These are phyloP conservation scores for Apodospora peruviana DNA, from an alignment of 495 filamentous ascomycete genomes.

Conservation along the genomic window DNA sequence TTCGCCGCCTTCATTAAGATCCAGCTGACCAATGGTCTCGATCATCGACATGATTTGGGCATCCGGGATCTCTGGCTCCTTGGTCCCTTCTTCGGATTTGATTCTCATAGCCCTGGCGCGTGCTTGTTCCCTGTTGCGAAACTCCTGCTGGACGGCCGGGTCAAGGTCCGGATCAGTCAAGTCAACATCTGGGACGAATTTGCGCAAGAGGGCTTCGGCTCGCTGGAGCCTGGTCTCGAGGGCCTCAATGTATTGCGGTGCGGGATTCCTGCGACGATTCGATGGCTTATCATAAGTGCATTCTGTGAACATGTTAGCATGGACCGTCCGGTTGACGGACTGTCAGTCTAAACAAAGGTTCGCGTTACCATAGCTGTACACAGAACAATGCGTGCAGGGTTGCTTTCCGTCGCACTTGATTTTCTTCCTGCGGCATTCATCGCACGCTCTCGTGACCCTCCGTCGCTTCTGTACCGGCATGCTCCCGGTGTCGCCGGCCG, in stretches of 20 bases:
- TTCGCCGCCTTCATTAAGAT: conserved; percentile 84
- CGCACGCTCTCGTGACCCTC: conserved; percentile 85
- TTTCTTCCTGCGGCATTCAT: conserved; percentile 95
- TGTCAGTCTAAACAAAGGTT: not conserved
- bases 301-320: conserved; percentile 52
- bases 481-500: conserved; percentile 20
- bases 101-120: conserved; percentile 28
- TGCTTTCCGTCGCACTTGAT: conserved; percentile 98
- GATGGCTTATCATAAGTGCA: conserved; percentile 98
- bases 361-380: conserved; percentile 91
- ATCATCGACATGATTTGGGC: conserved; percentile 92
- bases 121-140: conserved; percentile 41
- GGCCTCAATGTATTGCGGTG: conserved; percentile 91
- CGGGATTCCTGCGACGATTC: conserved; percentile 88
- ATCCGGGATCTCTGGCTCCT: conserved; percentile 49
- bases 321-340: conserved; percentile 2
- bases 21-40: conserved; percentile 78
- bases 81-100: conserved; percentile 22
- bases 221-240: conserved; percentile 79
- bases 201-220: conserved; percentile 72
- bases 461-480: conserved; percentile 78
- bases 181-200: conserved; percentile 80
- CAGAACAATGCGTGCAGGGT: conserved; percentile 95
- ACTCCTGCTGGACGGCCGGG: conserved; percentile 54
- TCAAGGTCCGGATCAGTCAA: conserved; percentile 79